phyloP scores from a whole-genome alignment of 2,329 filamentous ascomycete species.

The Xylaria sp. region DNA sequence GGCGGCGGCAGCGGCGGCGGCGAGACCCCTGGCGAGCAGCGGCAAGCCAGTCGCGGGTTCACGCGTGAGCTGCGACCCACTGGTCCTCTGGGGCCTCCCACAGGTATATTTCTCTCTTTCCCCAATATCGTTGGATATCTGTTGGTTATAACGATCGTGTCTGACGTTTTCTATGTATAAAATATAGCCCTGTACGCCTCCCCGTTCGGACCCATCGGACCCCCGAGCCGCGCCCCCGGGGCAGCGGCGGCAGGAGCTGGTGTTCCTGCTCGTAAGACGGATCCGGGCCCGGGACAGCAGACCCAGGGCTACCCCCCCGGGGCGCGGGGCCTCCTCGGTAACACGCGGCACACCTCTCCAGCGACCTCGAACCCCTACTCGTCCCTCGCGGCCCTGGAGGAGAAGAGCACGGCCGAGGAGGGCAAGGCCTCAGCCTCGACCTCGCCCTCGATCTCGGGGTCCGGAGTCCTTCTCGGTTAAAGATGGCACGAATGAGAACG shows the following conservation, averaged over 20 bases:
- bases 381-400: slow-evolving; percentile 29
- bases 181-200: slow-evolving; percentile 30
- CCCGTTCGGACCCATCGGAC: slow-evolving; percentile 38
- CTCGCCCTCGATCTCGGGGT: background rate
- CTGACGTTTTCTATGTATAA: slow-evolving; percentile 4
- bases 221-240: slow-evolving; percentile 26
- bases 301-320: background rate
- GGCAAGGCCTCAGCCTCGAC: background rate
- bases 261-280: background rate
- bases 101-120: slow-evolving; percentile 21
- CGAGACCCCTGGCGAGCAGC: slow-evolving; percentile 12
- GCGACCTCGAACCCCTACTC: slow-evolving; percentile 32
- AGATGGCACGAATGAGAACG: background rate
- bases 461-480: slow-evolving; percentile 17
- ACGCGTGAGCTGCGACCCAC: slow-evolving; percentile 1
- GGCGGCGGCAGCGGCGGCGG: no score
- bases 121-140: background rate
- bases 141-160: background rate
- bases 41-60: slow-evolving; percentile 6
- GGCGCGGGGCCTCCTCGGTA: background rate
- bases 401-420: slow-evolving; percentile 6
- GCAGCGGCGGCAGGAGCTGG: background rate
- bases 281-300: background rate
- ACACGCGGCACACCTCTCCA: background rate
- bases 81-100: slow-evolving; percentile 17